These are phyloP conservation scores for Phytophthora cryptogea DNA, from an alignment of 352 stramenopile species.

Conservation along the genomic window DNA sequence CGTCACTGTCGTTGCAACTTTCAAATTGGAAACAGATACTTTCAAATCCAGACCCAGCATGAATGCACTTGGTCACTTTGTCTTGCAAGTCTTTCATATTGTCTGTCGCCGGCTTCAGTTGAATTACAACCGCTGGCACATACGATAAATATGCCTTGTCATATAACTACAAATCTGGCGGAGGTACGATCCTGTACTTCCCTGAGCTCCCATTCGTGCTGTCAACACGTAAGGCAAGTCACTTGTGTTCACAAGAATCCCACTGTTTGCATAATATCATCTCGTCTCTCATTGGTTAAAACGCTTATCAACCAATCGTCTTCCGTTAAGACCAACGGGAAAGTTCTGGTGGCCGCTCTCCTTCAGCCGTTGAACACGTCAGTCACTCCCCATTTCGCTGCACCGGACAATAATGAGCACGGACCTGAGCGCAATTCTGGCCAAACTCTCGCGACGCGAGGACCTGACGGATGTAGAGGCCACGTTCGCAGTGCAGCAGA, in stretches of 20 bases:
- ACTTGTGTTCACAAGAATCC: not conserved
- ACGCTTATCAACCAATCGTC: not conserved
- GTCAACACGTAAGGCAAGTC: not conserved
- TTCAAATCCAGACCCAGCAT: slow-evolving; percentile 14
- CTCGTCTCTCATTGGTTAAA: not conserved
- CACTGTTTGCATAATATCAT: not conserved
- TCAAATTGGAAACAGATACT: no score
- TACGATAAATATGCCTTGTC: no score
- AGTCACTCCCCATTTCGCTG: slow-evolving; percentile 15
- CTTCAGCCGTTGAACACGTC: slow-evolving; percentile 15
- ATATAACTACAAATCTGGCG: no score
- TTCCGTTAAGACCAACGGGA: not conserved
- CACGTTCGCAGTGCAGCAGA: slow-evolving; percentile 67
- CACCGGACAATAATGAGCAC: slow-evolving; percentile 35
- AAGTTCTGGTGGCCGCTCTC: slow-evolving; percentile 9
- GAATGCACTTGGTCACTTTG: slow-evolving; percentile 24
- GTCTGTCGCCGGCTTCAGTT: not conserved
- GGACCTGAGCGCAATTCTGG: slow-evolving; percentile 75
- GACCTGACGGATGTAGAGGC: slow-evolving; percentile 75
- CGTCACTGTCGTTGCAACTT: no score
- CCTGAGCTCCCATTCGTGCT: no score
- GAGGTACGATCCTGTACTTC: no score
- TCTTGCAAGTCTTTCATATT: slow-evolving; percentile 2
- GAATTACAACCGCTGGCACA: not conserved
- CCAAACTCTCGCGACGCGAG: slow-evolving; percentile 74